Conservation (phyloP, 768 basidiomycete species). For the Termitomyces heimii region DNA sequence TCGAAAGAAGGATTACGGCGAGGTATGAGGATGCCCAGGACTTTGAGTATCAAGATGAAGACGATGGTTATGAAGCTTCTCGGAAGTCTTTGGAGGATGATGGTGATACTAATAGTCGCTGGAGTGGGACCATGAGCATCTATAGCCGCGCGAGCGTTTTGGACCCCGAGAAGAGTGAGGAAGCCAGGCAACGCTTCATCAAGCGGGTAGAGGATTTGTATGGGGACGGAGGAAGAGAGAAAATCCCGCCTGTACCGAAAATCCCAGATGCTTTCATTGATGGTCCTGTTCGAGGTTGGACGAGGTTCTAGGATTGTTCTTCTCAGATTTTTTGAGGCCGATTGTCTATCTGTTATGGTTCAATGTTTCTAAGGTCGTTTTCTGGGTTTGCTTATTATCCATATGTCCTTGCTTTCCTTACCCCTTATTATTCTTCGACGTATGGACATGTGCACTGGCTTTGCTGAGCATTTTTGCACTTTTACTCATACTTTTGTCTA, state of each 20-base stretch:
- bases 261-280: constrained; percentile 27
- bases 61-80: constrained; percentile 9
- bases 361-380: background rate
- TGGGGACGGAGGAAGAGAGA: constrained; percentile 29
- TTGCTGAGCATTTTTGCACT: constrained; percentile 9
- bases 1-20: constrained; percentile 7
- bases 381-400: constrained; percentile 3
- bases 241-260: constrained; percentile 41
- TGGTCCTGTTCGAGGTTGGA: constrained; percentile 20
- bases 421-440: background rate
- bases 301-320: constrained; percentile 22
- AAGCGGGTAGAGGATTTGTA: constrained; percentile 49
- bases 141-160: constrained; percentile 49
- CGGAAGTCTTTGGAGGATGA: constrained; percentile 19
- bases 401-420: background rate
- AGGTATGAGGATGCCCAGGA: constrained; percentile 6
- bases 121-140: constrained; percentile 32
- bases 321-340: constrained; percentile 4
- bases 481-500: background rate
- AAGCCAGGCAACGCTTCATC: constrained; percentile 44
- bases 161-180: constrained; percentile 46
- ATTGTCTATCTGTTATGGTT: background rate
- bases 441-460: constrained; percentile 5
- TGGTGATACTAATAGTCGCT: constrained; percentile 30
- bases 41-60: constrained; percentile 13